phyloP scores from a whole-genome alignment of 257 asterid genomes.

The Thymus quinquecostatus region DNA sequence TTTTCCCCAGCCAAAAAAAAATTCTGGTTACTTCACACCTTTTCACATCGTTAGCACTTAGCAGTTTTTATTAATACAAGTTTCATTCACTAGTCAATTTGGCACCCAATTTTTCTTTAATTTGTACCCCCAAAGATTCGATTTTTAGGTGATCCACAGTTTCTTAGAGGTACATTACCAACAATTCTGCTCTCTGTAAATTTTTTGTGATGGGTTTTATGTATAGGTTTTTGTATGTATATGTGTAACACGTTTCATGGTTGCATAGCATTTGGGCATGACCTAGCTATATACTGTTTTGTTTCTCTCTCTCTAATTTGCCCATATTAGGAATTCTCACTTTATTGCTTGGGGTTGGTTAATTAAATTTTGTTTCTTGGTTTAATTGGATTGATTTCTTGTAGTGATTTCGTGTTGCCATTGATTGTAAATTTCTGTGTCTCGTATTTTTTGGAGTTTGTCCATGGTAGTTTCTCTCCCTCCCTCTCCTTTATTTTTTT shows the following conservation, averaged over 20 bases:
- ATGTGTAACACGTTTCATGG: conserved; percentile 51
- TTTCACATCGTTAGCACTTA: conserved; percentile 29
- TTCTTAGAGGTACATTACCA: conserved; percentile 48
- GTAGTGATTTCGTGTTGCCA: conserved; percentile 38
- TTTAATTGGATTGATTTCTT: conserved; percentile 30
- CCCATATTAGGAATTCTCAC: conserved; percentile 20
- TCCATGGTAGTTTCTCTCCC: conserved; percentile 8
- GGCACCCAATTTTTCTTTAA: conserved; percentile 12
- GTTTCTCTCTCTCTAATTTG: background rate
- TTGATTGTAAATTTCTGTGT: conserved; percentile 44
- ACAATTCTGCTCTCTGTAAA: conserved; percentile 29
- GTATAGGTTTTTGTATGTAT: background rate
- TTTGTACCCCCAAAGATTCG: conserved; percentile 33
- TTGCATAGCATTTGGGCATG: conserved; percentile 33
- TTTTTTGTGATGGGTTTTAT: background rate
- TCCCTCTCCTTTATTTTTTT: background rate
- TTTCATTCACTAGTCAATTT: conserved; percentile 38
- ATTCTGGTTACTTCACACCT: conserved; percentile 47
- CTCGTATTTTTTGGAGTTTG: conserved; percentile 16
- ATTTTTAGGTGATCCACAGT: conserved; percentile 45
- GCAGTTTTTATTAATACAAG: conserved; percentile 24
- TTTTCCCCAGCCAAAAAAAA: conserved; percentile 22
- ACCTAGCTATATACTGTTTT: conserved; percentile 39
- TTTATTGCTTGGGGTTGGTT: conserved; percentile 1
- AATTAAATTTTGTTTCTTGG: conserved; percentile 19